Conservation (phyloP, 306 rosid genomes). For the Castanea mollissima region DNA sequence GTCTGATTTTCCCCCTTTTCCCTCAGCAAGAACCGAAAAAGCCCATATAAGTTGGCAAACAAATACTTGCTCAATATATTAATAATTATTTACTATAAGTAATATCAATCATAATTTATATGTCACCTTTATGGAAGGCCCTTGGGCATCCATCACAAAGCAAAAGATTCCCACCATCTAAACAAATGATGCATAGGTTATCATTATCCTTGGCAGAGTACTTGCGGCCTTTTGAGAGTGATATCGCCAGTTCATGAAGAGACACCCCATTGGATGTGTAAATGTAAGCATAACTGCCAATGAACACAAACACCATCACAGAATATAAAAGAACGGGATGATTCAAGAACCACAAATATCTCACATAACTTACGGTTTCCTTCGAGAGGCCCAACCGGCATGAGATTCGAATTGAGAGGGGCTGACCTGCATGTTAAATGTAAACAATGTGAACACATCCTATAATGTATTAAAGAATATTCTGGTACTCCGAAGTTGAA, state of each 20-base stretch:
- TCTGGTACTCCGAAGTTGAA: constrained; percentile 24
- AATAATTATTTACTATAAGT: too few species aligned
- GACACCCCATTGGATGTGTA: constrained; percentile 94
- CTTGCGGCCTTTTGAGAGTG: constrained; percentile 84
- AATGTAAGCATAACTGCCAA: constrained; percentile 90
- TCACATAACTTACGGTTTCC: constrained; percentile 83
- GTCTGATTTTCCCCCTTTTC: neutral
- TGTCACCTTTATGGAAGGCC: constrained; percentile 94
- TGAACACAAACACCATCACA: constrained; percentile 27
- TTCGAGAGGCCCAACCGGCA: constrained; percentile 97
- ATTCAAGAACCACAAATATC: constrained; percentile 30
- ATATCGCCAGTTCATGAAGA: constrained; percentile 85
- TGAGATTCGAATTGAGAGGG: constrained; percentile 96
- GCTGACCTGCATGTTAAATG: constrained; percentile 71
- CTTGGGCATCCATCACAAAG: constrained; percentile 99
- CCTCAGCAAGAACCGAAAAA: neutral
- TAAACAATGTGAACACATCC: constrained; percentile 21
- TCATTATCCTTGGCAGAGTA: constrained; percentile 81
- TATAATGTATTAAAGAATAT: constrained; percentile 8
- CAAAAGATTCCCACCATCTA: constrained; percentile 92
- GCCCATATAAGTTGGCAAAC: neutral
- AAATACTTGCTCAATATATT: constrained; percentile 2
- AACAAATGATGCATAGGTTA: constrained; percentile 88
- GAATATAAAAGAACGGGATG: constrained; percentile 18
- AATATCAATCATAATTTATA: constrained; percentile 7